Conservation (phyloP, 2,329 filamentous ascomycete genomes). For the Colletotrichum agaves region DNA sequence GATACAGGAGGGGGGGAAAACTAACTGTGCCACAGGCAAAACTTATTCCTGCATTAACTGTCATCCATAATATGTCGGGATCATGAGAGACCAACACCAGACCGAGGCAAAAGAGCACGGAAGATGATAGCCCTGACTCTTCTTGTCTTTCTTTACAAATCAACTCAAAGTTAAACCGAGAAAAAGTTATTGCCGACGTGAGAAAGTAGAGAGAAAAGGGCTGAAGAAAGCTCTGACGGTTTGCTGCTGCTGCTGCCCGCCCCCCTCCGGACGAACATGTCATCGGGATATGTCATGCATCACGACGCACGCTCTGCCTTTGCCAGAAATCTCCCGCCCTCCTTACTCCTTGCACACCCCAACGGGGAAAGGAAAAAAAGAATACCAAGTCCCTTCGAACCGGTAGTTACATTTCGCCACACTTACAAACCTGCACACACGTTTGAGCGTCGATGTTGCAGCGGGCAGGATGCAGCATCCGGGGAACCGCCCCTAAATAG, state of each 20-base stretch:
- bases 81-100: background rate
- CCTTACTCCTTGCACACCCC: background rate
- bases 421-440: background rate
- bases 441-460: background rate
- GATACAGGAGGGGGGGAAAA: conserved; percentile 1
- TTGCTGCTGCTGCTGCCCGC: too few species aligned
- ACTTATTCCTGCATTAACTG: background rate
- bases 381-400: too few species aligned
- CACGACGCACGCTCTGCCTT: conserved; percentile 32
- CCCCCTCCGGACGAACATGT: conserved; percentile 28
- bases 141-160: background rate
- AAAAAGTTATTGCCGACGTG: background rate
- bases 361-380: too few species aligned
- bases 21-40: conserved; percentile 4
- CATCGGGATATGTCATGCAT: conserved; percentile 31
- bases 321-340: background rate
- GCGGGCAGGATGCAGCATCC: too few species aligned
- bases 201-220: background rate
- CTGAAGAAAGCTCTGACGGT: background rate
- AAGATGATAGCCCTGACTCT: background rate
- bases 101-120: background rate
- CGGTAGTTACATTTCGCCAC: background rate
- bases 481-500: too few species aligned
- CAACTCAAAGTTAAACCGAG: background rate
- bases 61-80: conserved; percentile 2